Evolutionary conservation across 768 basidiomycete species (phyloP).

Genomic region (Serendipita sp.): DNA sequence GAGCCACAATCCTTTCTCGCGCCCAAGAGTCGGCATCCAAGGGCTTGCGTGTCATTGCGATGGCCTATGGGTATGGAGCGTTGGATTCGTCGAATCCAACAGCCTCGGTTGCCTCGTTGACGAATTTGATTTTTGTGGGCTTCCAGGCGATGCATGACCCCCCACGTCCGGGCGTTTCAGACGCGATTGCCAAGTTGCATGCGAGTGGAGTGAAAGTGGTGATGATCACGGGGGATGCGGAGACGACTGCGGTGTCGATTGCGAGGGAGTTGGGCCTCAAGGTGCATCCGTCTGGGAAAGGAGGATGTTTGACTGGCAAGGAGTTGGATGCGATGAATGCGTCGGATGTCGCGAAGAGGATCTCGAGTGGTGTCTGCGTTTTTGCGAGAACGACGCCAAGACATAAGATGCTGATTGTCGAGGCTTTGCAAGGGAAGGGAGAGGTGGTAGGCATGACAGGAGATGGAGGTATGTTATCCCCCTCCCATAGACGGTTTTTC

Average conservation of each 20-base stretch:
- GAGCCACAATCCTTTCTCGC: conserved; percentile 49
- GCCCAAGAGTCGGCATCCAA: conserved; percentile 57
- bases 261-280: conserved; percentile 72
- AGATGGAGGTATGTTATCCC: conserved; percentile 69
- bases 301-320: conserved; percentile 52
- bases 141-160: conserved; percentile 95
- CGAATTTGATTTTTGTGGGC: conserved; percentile 71
- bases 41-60: conserved; percentile 76
- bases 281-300: conserved; percentile 29
- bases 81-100: conserved; percentile 18
- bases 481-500: too few relatives aligned
- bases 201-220: conserved; percentile 86
- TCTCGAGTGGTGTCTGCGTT: conserved; percentile 44
- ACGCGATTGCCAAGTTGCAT: conserved; percentile 68
- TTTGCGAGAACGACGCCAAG: conserved; percentile 93
- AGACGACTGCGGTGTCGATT: conserved; percentile 78
- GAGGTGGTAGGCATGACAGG: conserved; percentile 95
- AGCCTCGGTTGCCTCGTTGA: conserved; percentile 16
- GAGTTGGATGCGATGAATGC: conserved; percentile 69
- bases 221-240: conserved; percentile 96
- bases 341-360: conserved; percentile 61
- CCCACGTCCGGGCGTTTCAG: conserved; percentile 83
- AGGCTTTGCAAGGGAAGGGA: conserved; percentile 81
- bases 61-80: conserved; percentile 74
- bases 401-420: conserved; percentile 96